Base-by-base conservation (phyloP, 2,329 filamentous ascomycete species). In the Coniochaeta pulveracea region DNA sequence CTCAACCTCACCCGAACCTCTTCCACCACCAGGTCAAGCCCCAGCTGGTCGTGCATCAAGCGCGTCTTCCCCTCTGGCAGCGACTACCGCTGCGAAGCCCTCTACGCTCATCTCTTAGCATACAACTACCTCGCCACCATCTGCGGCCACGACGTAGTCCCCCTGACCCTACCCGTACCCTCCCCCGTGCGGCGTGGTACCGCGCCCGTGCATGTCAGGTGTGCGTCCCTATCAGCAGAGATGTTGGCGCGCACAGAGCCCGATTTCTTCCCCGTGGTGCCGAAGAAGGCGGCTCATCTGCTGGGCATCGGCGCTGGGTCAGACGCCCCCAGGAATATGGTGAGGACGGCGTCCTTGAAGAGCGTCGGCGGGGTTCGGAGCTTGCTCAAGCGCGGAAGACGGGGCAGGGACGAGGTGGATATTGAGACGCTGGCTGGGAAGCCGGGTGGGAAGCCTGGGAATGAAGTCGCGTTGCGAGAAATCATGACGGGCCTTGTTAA, bases 31-130 rank as follows among this genome's bases (percentile, higher is more conserved):
- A 30, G 29, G 7, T 26, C 29, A 16, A 31, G 18, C 15, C 31
- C 40, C n/a, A 40, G 40, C 26, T 39, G 40, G 19, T 22, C 34
- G 0, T 45, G 49, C 1, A 55, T 76, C 36, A 60, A 62, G 39
- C 63, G 61, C 34, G 61, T 76, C 33, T 75, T 76, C 45, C 61
- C 64, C 1, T 43, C 50, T 3, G 69, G 63, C 15, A 63, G 65
- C 3, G 66, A 72, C 39, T 65, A 68, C 42, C 60, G 74, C 5
- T 73, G 70, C 44, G 69, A 76, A 33, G 67, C 70, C 0, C 50
- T 76, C 5, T 76, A 75, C 43, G 71, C 71, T 0, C 70, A 76
- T 43, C 56, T 76, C 7, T 51, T 76, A 4, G 70, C 67, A 0
- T 74, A 70, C 49, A 76, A 74, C 49, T 76, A 76, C 51, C 55